Conservation (phyloP, 2,329 filamentous ascomycete genomes). For the Ophiosphaerella herpotricha region DNA sequence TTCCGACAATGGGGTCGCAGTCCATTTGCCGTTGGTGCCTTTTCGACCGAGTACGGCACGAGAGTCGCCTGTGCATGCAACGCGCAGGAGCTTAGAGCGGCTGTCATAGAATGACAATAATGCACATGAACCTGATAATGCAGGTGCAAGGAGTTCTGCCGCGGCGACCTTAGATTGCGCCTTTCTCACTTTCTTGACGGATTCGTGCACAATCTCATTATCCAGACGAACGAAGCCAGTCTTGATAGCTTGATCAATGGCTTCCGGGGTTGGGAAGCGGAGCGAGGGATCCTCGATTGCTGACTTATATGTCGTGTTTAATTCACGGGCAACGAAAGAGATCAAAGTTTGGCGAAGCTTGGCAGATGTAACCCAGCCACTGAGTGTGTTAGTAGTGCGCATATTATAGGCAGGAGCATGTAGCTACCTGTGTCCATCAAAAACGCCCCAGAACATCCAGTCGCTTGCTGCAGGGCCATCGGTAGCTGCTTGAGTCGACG, state of each 20-base stretch:
- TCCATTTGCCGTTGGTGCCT: slow-evolving; percentile 82
- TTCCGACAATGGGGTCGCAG: slow-evolving; percentile 82
- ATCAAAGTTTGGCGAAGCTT: slow-evolving; percentile 93
- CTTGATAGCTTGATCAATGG: slow-evolving; percentile 91
- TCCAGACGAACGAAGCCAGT: slow-evolving; percentile 86
- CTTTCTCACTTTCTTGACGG: slow-evolving; percentile 87
- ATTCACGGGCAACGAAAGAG: slow-evolving; percentile 86
- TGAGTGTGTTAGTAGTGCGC: slow-evolving; percentile 44
- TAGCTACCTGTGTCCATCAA: slow-evolving; percentile 88
- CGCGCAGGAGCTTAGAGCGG: slow-evolving; percentile 81
- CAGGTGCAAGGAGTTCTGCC: slow-evolving; percentile 88
- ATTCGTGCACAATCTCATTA: slow-evolving; percentile 91
- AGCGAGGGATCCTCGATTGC: slow-evolving; percentile 62
- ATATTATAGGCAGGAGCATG: not conserved
- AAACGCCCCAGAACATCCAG: slow-evolving; percentile 99
- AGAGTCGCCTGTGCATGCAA: slow-evolving; percentile 96
- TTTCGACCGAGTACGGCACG: slow-evolving; percentile 87
- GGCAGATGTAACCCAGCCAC: slow-evolving; percentile 96
- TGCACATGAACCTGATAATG: slow-evolving; percentile 94
- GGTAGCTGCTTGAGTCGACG: slow-evolving; percentile 61
- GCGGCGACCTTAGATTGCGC: slow-evolving; percentile 87
- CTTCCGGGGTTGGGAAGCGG: slow-evolving; percentile 72
- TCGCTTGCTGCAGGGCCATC: slow-evolving; percentile 68
- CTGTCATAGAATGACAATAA: slow-evolving; percentile 96
- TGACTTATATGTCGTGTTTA: slow-evolving; percentile 88